A percentile compares a stretch with the other conserved stretches of the same genome.
Conservation (phyloP, 2,329 filamentous ascomycete species). For the Venturia nashicola region DNA sequence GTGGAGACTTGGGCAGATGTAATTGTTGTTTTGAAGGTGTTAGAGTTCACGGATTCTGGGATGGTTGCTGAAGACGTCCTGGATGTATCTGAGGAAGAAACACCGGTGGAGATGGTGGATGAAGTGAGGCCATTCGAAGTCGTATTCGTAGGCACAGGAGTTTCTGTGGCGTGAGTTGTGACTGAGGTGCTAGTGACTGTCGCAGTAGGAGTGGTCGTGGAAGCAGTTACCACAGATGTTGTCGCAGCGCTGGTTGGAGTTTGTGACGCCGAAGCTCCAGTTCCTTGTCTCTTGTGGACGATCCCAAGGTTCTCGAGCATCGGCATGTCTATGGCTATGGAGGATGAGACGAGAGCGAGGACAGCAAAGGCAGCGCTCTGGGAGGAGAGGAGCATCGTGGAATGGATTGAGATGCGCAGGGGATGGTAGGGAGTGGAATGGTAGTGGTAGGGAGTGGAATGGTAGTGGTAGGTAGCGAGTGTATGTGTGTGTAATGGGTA, state of each 20-base stretch:
- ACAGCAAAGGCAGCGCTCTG: background rate
- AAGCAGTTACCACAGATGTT: background rate
- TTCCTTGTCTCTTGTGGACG: constrained; percentile 10
- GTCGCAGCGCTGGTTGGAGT: background rate
- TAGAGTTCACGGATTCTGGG: constrained; percentile 7
- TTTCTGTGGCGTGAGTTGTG: background rate
- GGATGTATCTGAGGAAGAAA: background rate
- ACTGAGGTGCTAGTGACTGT: constrained; percentile 4
- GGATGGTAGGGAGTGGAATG: background rate
- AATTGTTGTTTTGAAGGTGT: constrained; percentile 17
- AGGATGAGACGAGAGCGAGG: background rate
- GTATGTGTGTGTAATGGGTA: too few species aligned
- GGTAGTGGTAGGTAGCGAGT: too few species aligned
- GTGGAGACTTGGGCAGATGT: constrained; percentile 30
- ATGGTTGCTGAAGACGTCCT: background rate
- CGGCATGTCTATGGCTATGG: background rate
- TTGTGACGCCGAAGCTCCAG: background rate
- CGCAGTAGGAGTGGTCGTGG: background rate
- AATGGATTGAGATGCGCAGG: too few species aligned
- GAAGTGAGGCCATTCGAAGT: constrained; percentile 4
- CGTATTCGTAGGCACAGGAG: background rate
- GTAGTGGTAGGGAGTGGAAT: too few species aligned
- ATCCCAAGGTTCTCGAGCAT: constrained; percentile 2
- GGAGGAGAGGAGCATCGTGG: constrained; percentile 1
- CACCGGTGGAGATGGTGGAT: background rate